Evolutionary conservation across 306 rosid genomes (phyloP), one percentile per base, ranked within the genome.

Genomic region (Quercus alba): DNA sequence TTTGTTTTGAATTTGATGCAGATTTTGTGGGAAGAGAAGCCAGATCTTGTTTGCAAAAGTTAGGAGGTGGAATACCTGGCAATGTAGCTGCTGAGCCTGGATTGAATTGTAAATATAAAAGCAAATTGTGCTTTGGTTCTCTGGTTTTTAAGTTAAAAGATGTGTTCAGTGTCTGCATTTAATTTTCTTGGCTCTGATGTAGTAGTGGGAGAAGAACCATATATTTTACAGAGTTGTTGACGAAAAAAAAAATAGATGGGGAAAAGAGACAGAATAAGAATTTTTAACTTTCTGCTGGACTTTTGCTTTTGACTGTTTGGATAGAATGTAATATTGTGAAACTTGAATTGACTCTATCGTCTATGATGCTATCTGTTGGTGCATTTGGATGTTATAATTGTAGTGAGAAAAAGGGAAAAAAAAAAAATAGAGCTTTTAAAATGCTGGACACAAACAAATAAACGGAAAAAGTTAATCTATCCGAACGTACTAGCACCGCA

Each of bases 91-190:
- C 64, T 10, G 75, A 63, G 73, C 77, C 15, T 61, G 77, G 41
- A 57, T 79, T 69, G 84, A 83, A 74, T 67, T 91, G 89, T 89
- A 86, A 49, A 89, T 86, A 86, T 41, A 38, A 73, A 81, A 77
- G 52, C 25, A 63, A 33, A 38, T 61, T 67, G 61, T 58, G 80
- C 64, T 8, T 74, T 38, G n/a, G 21, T 68, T 46, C 49, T 56
- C 74, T n/a, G 18, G 35, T 31, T 3, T 19, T 56, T 58, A 75
- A 75, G 83, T 78, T 64, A 26, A 46, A 68, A 61, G 49, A 14
- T 75, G 61, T 72, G 49, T 74, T 79, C 56, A 59, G 72, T 66
- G 57, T 30, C 77, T 75, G 38, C 57, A 74, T 79, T 58, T 79
- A 14, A 15, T 69, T 76, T 10, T 6, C 8, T 18, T 15, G 80